phyloP scores from a whole-genome alignment of 306 rosid species.

The Trifolium dubium region DNA sequence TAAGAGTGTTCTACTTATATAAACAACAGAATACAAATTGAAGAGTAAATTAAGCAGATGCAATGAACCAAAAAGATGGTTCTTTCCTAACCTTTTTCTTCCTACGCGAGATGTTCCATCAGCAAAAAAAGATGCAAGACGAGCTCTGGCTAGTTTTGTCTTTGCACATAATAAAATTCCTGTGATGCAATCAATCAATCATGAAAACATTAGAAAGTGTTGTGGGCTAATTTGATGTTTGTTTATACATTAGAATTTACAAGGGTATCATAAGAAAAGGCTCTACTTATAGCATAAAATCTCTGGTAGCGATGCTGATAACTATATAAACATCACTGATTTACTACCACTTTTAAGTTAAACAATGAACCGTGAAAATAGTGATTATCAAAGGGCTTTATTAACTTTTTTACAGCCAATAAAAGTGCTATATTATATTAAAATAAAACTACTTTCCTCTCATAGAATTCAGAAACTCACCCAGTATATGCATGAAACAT shows the following conservation, averaged over 20 bases:
- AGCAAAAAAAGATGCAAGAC: conserved; percentile 84
- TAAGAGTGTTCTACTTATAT: conserved; percentile 1
- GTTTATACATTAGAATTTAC: conserved; percentile 19
- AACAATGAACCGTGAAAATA: conserved; percentile 15
- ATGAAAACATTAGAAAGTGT: conserved; percentile 29
- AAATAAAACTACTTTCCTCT: too few species aligned
- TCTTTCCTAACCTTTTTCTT: conserved; percentile 62
- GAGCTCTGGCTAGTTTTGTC: conserved; percentile 73
- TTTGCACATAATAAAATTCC: conserved; percentile 92
- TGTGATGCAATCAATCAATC: conserved; percentile 43
- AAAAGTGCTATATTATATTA: too few species aligned
- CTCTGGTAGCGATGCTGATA: conserved; percentile 7
- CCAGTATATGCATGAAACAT: conserved; percentile 24
- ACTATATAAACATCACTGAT: conserved; percentile 9
- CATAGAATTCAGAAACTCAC: too few species aligned
- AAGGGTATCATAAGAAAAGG: conserved; percentile 18
- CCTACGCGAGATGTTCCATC: conserved; percentile 72
- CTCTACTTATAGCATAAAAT: conserved; percentile 1
- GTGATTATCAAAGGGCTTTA: not conserved
- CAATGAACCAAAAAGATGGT: conserved; percentile 19
- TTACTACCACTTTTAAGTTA: conserved; percentile 24
- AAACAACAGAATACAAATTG: not conserved
- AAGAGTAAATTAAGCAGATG: conserved; percentile 10
- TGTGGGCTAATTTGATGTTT: conserved; percentile 9
- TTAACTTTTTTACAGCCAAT: conserved; percentile 24